These are phyloP conservation scores for Aureobasidium subglaciale DNA, from an alignment of 2,329 filamentous ascomycete species.

Conservation along the genomic window DNA sequence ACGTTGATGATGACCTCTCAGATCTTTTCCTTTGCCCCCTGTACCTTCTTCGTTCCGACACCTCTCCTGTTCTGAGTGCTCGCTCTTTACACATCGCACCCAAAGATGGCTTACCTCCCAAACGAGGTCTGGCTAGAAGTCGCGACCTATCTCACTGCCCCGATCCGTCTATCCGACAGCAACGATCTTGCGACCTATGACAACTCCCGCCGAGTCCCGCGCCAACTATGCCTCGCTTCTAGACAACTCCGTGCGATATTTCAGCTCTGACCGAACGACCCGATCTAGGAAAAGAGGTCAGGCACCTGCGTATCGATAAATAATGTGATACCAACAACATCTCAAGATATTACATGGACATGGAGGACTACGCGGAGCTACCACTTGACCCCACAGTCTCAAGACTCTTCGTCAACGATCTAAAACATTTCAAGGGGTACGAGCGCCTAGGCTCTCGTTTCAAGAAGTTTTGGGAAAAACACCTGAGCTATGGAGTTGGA, in stretches of 20 bases:
- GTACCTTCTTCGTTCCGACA: too few species aligned
- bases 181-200: background rate
- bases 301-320: background rate
- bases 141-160: background rate
- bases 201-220: background rate
- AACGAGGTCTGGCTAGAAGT: background rate
- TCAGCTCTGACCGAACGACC: background rate
- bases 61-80: too few species aligned
- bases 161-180: background rate
- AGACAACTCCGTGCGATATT: background rate
- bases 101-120: background rate
- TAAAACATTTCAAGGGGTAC: background rate
- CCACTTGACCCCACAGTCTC: background rate
- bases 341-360: background rate
- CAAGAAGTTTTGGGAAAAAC: background rate
- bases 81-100: background rate
- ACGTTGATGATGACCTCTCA: too few species aligned
- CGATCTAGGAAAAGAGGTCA: background rate
- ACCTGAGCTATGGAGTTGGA: background rate
- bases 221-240: background rate
- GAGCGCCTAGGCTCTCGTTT: background rate
- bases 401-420: background rate
- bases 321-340: background rate
- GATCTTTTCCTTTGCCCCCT: too few species aligned
- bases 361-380: too few species aligned